phyloP scores from a whole-genome alignment of 306 rosid species.

The barrel medic (Medicago truncatula) region MtrunA17r5.0-ANR NC_053049.1:15805501-15806000 shows the following conservation, averaged over 20 bases:
- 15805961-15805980: background rate
- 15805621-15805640: constrained; percentile 96
- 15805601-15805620: constrained; percentile 67
- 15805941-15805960: constrained; percentile 1
- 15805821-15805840: constrained; percentile 15
- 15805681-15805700: constrained; percentile 59
- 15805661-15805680: constrained; percentile 86
- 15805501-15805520: constrained; percentile 28
- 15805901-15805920: background rate
- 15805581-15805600: constrained; percentile 66
- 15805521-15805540: constrained; percentile 24
- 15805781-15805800: background rate
- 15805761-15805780: background rate
- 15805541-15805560: constrained; percentile 18
- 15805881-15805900: constrained; percentile 15
- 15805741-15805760: constrained; percentile 17
- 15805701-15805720: background rate
- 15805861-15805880: too few relatives aligned
- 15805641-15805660: constrained; percentile 94
- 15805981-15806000: background rate
- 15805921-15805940: constrained; percentile 14
- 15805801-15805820: background rate
- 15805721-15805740: constrained; percentile 21
- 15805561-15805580: constrained; percentile 10
- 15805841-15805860: too few relatives aligned